phyloP scores from a whole-genome alignment of 257 asterid species.

The Galeopsis tetrahit region DNA sequence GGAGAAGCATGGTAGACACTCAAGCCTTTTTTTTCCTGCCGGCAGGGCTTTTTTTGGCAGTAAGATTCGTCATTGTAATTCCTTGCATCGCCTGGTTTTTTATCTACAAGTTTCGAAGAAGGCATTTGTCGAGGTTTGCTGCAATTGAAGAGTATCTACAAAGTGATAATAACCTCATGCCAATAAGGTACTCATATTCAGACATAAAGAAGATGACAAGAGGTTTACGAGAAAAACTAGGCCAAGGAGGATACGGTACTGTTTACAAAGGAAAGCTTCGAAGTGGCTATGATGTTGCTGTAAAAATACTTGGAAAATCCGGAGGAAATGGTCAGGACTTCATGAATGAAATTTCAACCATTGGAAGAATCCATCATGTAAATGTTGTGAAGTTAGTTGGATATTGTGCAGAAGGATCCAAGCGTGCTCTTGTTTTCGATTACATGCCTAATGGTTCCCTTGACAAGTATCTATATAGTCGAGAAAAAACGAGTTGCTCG shows the following conservation, averaged over 20 bases:
- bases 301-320: constrained; percentile 35
- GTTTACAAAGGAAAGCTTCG: no score
- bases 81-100: constrained; percentile 3
- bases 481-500: no score
- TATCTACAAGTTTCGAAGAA: constrained; percentile 27
- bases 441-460: no score
- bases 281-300: constrained; percentile 46
- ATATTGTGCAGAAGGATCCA: no score
- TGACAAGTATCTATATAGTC: no score
- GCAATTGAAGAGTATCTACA: constrained; percentile 33
- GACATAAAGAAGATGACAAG: constrained; percentile 41
- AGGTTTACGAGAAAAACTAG: constrained; percentile 40
- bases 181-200: constrained; percentile 45
- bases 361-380: constrained; percentile 31
- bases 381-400: no score
- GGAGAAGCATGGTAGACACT: background rate
- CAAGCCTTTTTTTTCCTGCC: background rate
- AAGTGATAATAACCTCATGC: constrained; percentile 35
- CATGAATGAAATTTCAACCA: constrained; percentile 42
- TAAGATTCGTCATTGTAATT: constrained; percentile 6
- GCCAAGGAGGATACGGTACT: constrained; percentile 47
- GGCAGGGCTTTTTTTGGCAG: background rate
- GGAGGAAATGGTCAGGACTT: constrained; percentile 38
- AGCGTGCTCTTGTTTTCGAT: no score
- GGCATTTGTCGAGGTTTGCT: constrained; percentile 37